phyloP scores from a whole-genome alignment of 2,329 filamentous ascomycete genomes.

The Malbranchea zuffiana region DNA sequence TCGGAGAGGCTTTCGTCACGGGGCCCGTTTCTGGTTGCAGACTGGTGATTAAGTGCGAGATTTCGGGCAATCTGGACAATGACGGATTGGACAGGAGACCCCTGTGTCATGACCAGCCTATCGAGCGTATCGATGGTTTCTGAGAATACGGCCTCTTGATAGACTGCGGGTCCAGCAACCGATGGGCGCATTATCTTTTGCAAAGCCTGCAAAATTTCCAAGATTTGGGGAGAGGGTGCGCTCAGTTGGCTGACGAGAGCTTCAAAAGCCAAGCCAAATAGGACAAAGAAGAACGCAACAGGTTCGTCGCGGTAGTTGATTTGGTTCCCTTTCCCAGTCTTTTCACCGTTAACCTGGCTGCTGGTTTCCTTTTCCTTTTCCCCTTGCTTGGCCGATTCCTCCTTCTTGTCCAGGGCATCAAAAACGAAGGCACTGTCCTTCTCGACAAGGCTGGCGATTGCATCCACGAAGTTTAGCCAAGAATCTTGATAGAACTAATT shows the following conservation, averaged over 20 bases:
- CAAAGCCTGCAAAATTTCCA: constrained; percentile 80
- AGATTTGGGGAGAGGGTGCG: constrained; percentile 59
- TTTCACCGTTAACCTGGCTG: constrained; percentile 18
- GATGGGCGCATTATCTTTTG: constrained; percentile 92
- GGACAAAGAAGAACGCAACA: constrained; percentile 95
- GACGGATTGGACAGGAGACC: constrained; percentile 74
- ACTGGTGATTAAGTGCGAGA: constrained; percentile 81
- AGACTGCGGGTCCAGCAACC: constrained; percentile 92
- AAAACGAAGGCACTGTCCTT: constrained; percentile 98
- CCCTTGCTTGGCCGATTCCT: constrained; percentile 6
- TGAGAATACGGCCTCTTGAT: constrained; percentile 87
- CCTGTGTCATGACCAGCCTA: constrained; percentile 82
- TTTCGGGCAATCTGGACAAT: constrained; percentile 91
- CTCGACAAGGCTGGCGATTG: constrained; percentile 92
- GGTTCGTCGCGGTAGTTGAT: constrained; percentile 98
- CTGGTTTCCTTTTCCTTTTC: constrained; percentile 11
- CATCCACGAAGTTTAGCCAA: constrained; percentile 93
- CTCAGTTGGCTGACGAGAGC: constrained; percentile 74
- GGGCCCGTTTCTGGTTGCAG: constrained; percentile 59
- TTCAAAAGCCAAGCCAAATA: constrained; percentile 94
- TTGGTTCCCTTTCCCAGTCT: constrained; percentile 54
- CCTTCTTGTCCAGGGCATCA: constrained; percentile 62
- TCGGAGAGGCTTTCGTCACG: constrained; percentile 74
- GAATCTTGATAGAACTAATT: constrained; percentile 82
- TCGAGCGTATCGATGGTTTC: constrained; percentile 96